phyloP scores from a whole-genome alignment of 768 basidiomycete species.

The Lentinula guzmanii region DNA sequence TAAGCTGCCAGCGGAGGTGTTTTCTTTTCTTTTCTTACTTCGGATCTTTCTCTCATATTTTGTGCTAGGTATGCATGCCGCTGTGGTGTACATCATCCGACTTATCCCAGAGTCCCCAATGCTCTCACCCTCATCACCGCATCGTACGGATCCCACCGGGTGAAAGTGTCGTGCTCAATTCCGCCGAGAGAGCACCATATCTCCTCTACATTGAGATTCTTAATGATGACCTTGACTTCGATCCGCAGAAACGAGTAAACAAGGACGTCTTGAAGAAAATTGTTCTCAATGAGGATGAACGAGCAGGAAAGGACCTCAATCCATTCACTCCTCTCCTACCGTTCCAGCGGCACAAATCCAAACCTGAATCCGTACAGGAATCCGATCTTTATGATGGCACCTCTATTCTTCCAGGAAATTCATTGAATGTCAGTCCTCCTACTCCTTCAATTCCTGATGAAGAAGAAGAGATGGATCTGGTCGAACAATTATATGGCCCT shows the following conservation, averaged over 20 bases:
- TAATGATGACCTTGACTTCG: conserved; percentile 87
- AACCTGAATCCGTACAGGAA: conserved; percentile 17
- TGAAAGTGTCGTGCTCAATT: conserved; percentile 96
- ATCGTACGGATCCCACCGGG: conserved; percentile 97
- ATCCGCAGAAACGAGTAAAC: conserved; percentile 77
- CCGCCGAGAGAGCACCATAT: conserved; percentile 93
- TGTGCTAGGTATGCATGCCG: conserved; percentile 71
- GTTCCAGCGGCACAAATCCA: conserved; percentile 12
- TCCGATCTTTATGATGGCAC: conserved; percentile 25
- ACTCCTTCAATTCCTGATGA: conserved; percentile 16
- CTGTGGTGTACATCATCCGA: conserved; percentile 83
- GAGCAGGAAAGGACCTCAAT: conserved; percentile 50
- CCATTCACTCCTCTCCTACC: conserved; percentile 27
- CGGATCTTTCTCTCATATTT: background rate
- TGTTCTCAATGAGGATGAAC: conserved; percentile 57
- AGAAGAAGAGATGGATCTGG: conserved; percentile 92
- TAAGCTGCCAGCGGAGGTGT: conserved; percentile 91
- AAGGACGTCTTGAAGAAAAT: conserved; percentile 80
- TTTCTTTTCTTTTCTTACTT: conserved; percentile 4
- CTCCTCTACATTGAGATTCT: conserved; percentile 89
- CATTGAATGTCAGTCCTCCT: conserved; percentile 15
- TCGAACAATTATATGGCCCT: conserved; percentile 90
- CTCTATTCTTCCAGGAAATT: conserved; percentile 14
- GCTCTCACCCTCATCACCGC: conserved; percentile 76
- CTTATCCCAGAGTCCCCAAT: conserved; percentile 27